Base-by-base conservation (phyloP, 805 yeast genomes). In the Monosporozyma servazzii region DNA sequence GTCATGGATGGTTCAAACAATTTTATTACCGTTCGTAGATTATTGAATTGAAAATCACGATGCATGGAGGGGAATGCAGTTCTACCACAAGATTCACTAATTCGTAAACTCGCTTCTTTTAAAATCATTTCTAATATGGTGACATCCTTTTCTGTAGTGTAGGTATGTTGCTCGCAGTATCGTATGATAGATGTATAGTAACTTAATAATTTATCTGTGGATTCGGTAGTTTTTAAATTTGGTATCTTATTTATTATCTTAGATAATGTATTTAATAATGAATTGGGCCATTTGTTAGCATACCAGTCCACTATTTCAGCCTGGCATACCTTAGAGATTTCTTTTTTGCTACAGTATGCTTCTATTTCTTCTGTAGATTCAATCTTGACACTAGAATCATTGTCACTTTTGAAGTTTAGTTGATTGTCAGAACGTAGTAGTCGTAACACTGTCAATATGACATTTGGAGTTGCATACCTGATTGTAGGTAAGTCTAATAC, bases 1-100 rank as follows among this genome's bases (percentile, higher is more conserved):
- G 96, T 87, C 54, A 91, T 70, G 0, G 95, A 81, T 0, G 98
- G 98, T 61, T 91, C 99, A 52, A 75, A 74, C 29, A 91, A 66
- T 23, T 58, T 54, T 3, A 68, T 65, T 2, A 59, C 53, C 0
- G 57, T 58, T 0, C 58, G 54, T 23, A 76, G 60, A 4, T 68
- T 67, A 0, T 71, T 69, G 2, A 87, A 65, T 9, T 69, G 66
- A 31, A 91, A 80, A 43, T 72, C 74, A 46, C 98, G 71, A 2
- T 75, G 69, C 57, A 84, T 75, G 21, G 81, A 79, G 0, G 96
- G 95, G 50, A 79, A 82, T 0, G 96, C 93, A 0, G 90, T 80
- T 45, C 95, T 71, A 2, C 97, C 96, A 58, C 95, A 85, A 53
- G 81, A 81, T 56, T 88, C 93, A 0, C 95, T 78, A 25, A 91